Evolutionary conservation across 2,329 filamentous ascomycete species (phyloP).

Genomic region (Fonsecaea pedrosoi): DNA sequence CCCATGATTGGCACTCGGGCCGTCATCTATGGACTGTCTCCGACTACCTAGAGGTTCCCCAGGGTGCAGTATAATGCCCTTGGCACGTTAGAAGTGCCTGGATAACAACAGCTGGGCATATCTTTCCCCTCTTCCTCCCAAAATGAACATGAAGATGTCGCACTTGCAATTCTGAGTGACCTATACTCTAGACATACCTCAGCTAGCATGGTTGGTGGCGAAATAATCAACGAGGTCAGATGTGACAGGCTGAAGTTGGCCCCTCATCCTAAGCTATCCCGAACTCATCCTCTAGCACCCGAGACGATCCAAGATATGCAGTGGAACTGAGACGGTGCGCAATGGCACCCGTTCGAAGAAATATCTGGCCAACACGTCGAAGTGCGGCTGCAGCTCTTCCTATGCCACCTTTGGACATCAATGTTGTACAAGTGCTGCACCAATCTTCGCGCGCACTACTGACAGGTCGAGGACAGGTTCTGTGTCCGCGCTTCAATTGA

Average conservation of each 20-base stretch:
- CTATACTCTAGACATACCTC: background rate
- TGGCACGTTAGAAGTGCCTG: background rate
- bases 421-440: background rate
- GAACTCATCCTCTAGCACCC: background rate
- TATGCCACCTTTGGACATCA: background rate
- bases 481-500: background rate
- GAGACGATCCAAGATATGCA: background rate
- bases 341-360: background rate
- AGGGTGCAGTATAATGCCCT: background rate
- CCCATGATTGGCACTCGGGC: background rate
- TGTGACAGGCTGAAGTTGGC: background rate
- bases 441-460: background rate
- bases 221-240: background rate
- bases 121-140: background rate
- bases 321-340: background rate
- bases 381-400: background rate
- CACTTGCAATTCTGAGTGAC: background rate
- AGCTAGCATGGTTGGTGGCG: background rate
- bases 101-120: background rate
- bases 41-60: background rate
- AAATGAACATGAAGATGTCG: background rate
- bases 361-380: background rate
- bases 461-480: background rate
- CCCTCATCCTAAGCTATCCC: background rate
- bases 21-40: background rate